Percentiles rank a stretch among this genome's conserved stretches.
phyloP scores from a whole-genome alignment of 352 stramenopile genomes.

The Phytopythium sindhum region DNA sequence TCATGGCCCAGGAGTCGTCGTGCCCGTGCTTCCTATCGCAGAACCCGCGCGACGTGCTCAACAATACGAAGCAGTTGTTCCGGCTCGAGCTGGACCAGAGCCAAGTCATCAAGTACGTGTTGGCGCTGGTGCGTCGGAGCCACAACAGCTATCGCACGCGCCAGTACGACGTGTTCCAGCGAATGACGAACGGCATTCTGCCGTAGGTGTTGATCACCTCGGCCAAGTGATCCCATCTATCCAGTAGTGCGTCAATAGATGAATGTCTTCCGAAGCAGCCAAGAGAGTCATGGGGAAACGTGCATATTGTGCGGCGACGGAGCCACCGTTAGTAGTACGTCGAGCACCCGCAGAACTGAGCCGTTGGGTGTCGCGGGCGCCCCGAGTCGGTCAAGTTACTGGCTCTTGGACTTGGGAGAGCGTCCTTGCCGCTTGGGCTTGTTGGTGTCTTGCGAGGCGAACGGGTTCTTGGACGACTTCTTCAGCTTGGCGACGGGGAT shows the following conservation, averaged over 20 bases:
- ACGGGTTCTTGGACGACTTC: constrained; percentile 80
- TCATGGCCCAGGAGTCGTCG: constrained; percentile 94
- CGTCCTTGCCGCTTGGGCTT: constrained; percentile 27
- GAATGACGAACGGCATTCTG: constrained; percentile 91
- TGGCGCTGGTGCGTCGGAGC: constrained; percentile 85
- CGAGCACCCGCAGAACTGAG: neutral
- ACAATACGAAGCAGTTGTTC: constrained; percentile 74
- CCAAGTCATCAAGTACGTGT: constrained; percentile 88
- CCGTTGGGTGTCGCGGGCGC: neutral
- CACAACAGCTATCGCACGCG: constrained; percentile 90
- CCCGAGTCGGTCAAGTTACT: constrained; percentile 9
- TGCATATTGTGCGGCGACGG: neutral
- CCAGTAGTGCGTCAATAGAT: neutral
- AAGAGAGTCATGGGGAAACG: neutral
- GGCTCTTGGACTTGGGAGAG: constrained; percentile 28
- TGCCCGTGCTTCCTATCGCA: constrained; percentile 94
- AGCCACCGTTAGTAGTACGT: neutral
- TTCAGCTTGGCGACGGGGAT: constrained; percentile 80
- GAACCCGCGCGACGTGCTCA: constrained; percentile 71
- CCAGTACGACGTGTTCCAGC: constrained; percentile 91
- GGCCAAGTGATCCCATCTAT: neutral
- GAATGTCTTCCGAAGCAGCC: neutral
- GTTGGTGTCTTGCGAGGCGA: constrained; percentile 27
- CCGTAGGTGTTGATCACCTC: constrained; percentile 27
- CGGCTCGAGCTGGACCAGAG: constrained; percentile 78